These are phyloP conservation scores for Pseudogymnoascus sp. DNA, from an alignment of 2,329 filamentous ascomycete species.

Conservation along the genomic window DNA sequence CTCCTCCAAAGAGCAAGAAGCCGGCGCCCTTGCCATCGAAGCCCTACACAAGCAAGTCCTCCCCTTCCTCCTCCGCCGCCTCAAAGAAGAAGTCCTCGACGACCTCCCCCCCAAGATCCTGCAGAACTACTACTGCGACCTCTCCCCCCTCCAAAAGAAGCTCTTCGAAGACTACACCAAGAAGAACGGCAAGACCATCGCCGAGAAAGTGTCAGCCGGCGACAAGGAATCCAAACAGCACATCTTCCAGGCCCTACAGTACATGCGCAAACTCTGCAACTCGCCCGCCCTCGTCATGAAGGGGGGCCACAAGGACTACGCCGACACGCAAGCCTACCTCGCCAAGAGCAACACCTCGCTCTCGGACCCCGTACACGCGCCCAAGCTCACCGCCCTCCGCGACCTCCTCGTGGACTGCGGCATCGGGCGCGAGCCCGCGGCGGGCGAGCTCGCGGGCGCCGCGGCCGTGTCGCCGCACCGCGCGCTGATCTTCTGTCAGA, in stretches of 20 bases:
- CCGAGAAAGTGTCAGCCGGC: slow-evolving; percentile 70
- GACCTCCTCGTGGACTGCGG: slow-evolving; percentile 98
- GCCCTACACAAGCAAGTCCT: slow-evolving; percentile 98
- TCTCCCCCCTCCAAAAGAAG: slow-evolving; percentile 88
- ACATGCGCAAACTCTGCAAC: slow-evolving; percentile 99
- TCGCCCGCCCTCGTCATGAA: slow-evolving; percentile 95
- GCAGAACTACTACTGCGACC: slow-evolving; percentile 98
- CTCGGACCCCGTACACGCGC: slow-evolving; percentile 79
- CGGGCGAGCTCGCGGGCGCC: slow-evolving; percentile 47
- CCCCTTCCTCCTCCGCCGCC: slow-evolving; percentile 86
- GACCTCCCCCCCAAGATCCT: slow-evolving; percentile 96
- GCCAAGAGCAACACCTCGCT: slow-evolving; percentile 71
- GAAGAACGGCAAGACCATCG: slow-evolving; percentile 83
- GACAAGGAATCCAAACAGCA: slow-evolving; percentile 95
- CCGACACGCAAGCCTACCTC: slow-evolving; percentile 74
- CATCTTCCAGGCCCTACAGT: slow-evolving; percentile 97
- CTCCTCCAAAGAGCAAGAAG: slow-evolving; percentile 96
- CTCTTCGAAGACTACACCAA: slow-evolving; percentile 95
- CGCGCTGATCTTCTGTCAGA: slow-evolving; percentile 95
- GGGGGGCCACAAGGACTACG: slow-evolving; percentile 82
- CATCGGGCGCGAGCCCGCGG: slow-evolving; percentile 63
- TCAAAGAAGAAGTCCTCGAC: slow-evolving; percentile 96
- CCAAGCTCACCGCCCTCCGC: slow-evolving; percentile 81
- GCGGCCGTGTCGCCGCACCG: slow-evolving; percentile 87
- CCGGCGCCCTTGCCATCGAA: slow-evolving; percentile 90